Evolutionary conservation across 352 stramenopile genomes (phyloP), one percentile per base, ranked within the genome.

Genomic region (Globisporangium rhizosaccharum): DNA sequence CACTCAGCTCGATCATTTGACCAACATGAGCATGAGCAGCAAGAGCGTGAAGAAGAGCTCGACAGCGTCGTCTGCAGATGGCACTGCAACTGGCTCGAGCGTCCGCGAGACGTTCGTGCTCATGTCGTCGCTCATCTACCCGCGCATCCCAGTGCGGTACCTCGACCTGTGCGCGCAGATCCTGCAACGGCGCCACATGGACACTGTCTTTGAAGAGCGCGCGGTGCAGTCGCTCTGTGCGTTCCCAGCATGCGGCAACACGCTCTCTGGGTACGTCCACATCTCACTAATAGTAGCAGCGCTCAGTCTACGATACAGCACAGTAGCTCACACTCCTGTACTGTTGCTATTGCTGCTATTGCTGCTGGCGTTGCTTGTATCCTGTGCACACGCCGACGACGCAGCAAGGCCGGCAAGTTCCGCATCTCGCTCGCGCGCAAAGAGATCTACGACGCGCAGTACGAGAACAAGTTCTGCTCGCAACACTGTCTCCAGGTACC

Each of bases 391-490:
- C 33, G 8, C 33, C 33, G 6, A 39, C 33, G 33, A 39, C 41
- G 41, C 41, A 94, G 84, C 39, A 79, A 85, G 30, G 61, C 57
- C 3, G 75, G 72, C 53, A 92, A 90, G 61, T 87, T 79, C 42
- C 85, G 85, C 36, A 66, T 94, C 30, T 94, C 85, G 18, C 62
- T 92, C 52, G 70, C 71, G 53, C 75, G 81, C 39, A 76, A 82
- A 45, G 75, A 88, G 67, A 91, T 94, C 61, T 93, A 94, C 63
- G 79, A 89, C 33, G 79, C 82, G n/a, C 61, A 79, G 12, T 76
- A 79, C 23, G 85, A 94, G 65, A 85, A 86, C 45, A 75, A 94
- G 61, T 94, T 94, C 41, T 94, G 85, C 68, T 90, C 79, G 1
- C 59, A 75, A 41, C 64, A 75, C 9, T 94, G 85, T 56, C 60